These are phyloP conservation scores for Neobulgaria alba DNA, from an alignment of 2,329 filamentous ascomycete genomes.

Conservation along the genomic window DNA sequence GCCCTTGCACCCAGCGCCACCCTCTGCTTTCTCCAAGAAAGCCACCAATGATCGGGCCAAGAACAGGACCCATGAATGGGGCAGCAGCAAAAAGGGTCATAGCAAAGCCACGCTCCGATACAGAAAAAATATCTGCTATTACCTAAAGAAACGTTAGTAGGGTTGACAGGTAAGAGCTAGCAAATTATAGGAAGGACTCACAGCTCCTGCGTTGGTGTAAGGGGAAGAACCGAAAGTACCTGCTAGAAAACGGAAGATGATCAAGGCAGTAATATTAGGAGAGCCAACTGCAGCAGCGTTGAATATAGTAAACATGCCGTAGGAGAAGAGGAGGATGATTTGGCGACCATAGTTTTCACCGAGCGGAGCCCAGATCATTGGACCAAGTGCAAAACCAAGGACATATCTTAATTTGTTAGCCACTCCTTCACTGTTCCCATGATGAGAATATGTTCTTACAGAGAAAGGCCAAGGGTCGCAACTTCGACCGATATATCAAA, in stretches of 20 bases:
- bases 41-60: conserved; percentile 57
- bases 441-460: no score
- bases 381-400: conserved; percentile 35
- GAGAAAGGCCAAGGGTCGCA: background rate
- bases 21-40: conserved; percentile 57
- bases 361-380: conserved; percentile 31
- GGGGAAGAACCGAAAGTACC: conserved; percentile 54
- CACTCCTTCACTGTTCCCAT: conserved; percentile 27
- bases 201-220: conserved; percentile 53
- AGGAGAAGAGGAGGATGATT: conserved; percentile 48
- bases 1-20: conserved; percentile 61
- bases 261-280: conserved; percentile 46
- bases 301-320: conserved; percentile 48
- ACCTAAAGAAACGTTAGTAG: no score
- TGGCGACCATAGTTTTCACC: conserved; percentile 49
- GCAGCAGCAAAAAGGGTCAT: conserved; percentile 55
- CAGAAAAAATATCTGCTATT: conserved; percentile 51
- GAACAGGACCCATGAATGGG: conserved; percentile 56
- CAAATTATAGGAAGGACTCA: no score
- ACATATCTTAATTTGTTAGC: conserved; percentile 36
- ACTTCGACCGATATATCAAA: background rate
- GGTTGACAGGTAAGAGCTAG: no score
- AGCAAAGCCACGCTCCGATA: conserved; percentile 44
- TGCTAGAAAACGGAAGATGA: conserved; percentile 61
- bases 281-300: conserved; percentile 48